These are phyloP conservation scores for Borovskyia barvae DNA, from an alignment of 208 protist species.

Conservation along the genomic window DNA sequence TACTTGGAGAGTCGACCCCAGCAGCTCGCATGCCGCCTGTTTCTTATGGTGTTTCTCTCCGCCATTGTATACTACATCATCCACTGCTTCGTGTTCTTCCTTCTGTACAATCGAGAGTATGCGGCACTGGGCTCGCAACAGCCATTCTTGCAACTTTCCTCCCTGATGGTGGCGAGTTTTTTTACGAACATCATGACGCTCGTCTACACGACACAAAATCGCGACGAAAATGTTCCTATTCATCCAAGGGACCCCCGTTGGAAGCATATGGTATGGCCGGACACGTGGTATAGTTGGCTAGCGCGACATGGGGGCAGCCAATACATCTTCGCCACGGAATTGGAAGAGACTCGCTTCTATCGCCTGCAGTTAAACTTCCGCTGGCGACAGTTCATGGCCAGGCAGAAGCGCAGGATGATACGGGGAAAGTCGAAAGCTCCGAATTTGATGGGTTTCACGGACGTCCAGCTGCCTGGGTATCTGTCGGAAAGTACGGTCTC, in stretches of 20 bases:
- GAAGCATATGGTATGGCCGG: conserved; percentile 85
- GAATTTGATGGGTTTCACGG: background rate
- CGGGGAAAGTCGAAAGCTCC: background rate
- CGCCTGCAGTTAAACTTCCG: conserved; percentile 69
- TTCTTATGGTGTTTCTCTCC: conserved; percentile 59
- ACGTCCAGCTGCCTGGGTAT: background rate
- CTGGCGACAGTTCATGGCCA: conserved; percentile 54
- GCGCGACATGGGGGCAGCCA: conserved; percentile 82
- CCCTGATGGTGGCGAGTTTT: conserved; percentile 62
- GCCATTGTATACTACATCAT: conserved; percentile 54
- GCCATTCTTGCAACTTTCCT: conserved; percentile 64
- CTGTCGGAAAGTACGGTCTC: background rate
- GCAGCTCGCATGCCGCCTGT: conserved; percentile 85
- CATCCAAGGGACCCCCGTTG: conserved; percentile 69
- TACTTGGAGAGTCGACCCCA: conserved; percentile 84
- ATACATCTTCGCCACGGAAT: conserved; percentile 85
- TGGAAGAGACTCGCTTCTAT: conserved; percentile 76
- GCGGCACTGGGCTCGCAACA: conserved; percentile 31
- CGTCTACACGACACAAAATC: conserved; percentile 75
- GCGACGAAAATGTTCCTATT: conserved; percentile 57
- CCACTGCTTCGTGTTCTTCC: conserved; percentile 43
- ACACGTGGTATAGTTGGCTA: conserved; percentile 85
- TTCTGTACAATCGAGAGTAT: conserved; percentile 40
- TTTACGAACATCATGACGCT: conserved; percentile 86
- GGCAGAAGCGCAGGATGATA: conserved; percentile 29